Evolutionary conservation across 129 eudicot genomes (phyloP).

Genomic region (Logfia minima): DNA sequence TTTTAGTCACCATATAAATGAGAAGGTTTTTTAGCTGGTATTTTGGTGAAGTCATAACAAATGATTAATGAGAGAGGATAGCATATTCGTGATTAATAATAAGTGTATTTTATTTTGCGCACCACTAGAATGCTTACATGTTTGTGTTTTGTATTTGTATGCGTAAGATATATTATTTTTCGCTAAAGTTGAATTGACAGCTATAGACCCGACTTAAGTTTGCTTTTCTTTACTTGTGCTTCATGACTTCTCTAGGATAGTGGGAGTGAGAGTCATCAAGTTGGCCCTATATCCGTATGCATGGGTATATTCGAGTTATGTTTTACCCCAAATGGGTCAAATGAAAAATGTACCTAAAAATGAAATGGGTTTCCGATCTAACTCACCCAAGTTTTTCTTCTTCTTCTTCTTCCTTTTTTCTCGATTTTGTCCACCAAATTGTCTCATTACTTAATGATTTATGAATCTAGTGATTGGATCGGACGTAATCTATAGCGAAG

Average conservation of each 20-base stretch:
- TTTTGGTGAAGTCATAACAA: neutral
- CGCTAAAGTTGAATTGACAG: neutral
- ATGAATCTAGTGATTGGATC: slow-evolving; percentile 68
- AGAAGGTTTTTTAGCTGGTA: neutral
- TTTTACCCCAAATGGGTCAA: neutral
- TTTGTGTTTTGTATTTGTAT: neutral
- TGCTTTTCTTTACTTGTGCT: neutral
- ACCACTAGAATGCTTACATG: neutral
- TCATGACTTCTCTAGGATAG: neutral
- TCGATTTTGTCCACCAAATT: neutral
- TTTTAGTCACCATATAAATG: neutral
- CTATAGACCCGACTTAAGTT: neutral
- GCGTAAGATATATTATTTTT: neutral
- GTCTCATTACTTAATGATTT: neutral
- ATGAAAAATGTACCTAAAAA: neutral
- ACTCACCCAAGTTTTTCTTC: neutral
- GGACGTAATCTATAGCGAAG: slow-evolving; percentile 89
- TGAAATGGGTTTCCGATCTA: neutral
- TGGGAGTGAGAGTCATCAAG: neutral
- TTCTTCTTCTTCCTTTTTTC: too few relatives aligned
- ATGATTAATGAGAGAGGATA: slow-evolving; percentile 5
- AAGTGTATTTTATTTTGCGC: neutral
- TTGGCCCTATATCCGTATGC: neutral
- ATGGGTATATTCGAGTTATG: neutral
- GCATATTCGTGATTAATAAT: neutral